These are phyloP conservation scores for Cadophora luteo-olivacea DNA, from an alignment of 2,329 filamentous ascomycete genomes.

Conservation along the genomic window DNA sequence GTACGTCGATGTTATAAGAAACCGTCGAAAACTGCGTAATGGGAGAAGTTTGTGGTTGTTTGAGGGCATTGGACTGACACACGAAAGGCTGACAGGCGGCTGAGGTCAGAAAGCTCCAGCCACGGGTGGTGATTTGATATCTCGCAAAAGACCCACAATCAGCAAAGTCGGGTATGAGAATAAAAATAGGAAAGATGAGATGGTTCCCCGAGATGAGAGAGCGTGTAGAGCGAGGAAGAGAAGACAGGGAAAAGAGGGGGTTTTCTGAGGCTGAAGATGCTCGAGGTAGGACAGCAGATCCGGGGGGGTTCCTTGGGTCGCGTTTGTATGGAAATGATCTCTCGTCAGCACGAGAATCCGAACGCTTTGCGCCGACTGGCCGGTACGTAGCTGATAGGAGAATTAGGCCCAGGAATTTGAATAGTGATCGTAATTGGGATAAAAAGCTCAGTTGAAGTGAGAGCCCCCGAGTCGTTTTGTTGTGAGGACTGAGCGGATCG, in stretches of 20 bases:
- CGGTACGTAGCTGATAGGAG: conserved; percentile 6
- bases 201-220: not conserved
- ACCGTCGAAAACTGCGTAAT: conserved; percentile 13
- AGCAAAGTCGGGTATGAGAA: conserved; percentile 9
- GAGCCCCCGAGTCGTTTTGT: conserved; percentile 3
- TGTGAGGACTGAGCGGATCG: not conserved
- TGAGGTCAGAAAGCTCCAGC: conserved; percentile 29
- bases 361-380: conserved; percentile 6
- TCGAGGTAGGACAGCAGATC: conserved; percentile 22
- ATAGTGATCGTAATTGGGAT: not conserved
- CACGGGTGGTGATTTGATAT: conserved; percentile 15
- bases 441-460: not conserved
- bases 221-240: not conserved
- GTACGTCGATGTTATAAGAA: conserved; percentile 19
- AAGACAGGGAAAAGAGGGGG: not conserved
- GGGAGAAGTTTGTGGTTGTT: not conserved
- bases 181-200: not conserved
- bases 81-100: conserved; percentile 31
- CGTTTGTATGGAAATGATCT: conserved; percentile 22
- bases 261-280: conserved; percentile 30
- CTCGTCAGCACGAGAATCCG: conserved; percentile 29
- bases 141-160: conserved; percentile 11
- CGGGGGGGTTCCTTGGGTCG: conserved; percentile 20
- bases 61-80: conserved; percentile 21
- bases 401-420: not conserved